Evolutionary conservation across 2,329 filamentous ascomycete genomes (phyloP).

Genomic region (Nemania diffusa): DNA sequence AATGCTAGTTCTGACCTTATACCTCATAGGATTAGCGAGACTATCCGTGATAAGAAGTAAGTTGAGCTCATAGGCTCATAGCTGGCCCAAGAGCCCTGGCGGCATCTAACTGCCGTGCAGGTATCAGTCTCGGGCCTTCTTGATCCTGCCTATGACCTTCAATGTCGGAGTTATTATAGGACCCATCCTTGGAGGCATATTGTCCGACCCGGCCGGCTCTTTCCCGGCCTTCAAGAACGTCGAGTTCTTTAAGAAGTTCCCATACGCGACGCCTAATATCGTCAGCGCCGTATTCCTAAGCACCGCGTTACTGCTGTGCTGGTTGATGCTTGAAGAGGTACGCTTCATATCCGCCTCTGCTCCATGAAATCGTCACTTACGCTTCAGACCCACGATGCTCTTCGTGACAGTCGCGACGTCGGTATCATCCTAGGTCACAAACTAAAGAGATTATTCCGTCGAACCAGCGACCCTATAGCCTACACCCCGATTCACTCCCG

Average conservation of each 20-base stretch:
- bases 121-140: conserved; percentile 56
- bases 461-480: conserved; percentile 37
- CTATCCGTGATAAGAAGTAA: conserved; percentile 57
- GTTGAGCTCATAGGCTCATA: conserved; percentile 6
- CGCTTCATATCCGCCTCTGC: conserved; percentile 12
- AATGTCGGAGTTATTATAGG: conserved; percentile 73
- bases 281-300: conserved; percentile 61
- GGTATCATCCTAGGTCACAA: conserved; percentile 55
- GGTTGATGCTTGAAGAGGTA: conserved; percentile 64
- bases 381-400: conserved; percentile 58
- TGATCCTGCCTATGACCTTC: conserved; percentile 73
- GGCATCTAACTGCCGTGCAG: conserved; percentile 40
- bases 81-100: not conserved
- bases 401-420: conserved; percentile 55
- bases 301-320: conserved; percentile 56
- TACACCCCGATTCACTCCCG: conserved; percentile 52
- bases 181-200: conserved; percentile 60
- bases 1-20: not conserved
- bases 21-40: conserved; percentile 56
- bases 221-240: conserved; percentile 61
- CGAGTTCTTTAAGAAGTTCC: conserved; percentile 59
- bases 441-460: conserved; percentile 47
- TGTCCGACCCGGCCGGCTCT: conserved; percentile 57
- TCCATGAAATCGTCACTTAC: conserved; percentile 22
- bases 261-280: conserved; percentile 66